Conservation (phyloP, 164 flowering plant genomes). For the Annona cherimola region DNA sequence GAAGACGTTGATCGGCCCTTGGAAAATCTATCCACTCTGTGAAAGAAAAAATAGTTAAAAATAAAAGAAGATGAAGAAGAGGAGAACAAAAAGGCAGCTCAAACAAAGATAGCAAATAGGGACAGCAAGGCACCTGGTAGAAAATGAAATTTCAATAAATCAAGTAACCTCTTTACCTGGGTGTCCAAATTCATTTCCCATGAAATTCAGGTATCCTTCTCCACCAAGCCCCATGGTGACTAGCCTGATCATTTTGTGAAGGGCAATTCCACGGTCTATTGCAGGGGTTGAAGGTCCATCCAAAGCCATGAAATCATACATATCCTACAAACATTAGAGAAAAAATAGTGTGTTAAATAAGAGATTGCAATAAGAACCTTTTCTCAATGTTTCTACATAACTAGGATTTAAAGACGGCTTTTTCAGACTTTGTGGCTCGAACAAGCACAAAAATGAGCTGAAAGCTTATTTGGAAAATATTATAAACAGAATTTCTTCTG, state of each 20-base stretch:
- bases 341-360: background rate
- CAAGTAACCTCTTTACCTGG: slow-evolving; percentile 53
- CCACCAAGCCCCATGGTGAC: slow-evolving; percentile 98
- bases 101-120: slow-evolving; percentile 1
- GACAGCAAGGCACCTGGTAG: background rate
- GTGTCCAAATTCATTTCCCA: slow-evolving; percentile 99
- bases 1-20: slow-evolving; percentile 73
- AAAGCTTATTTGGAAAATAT: too few species aligned
- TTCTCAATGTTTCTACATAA: too few species aligned
- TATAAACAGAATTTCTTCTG: too few species aligned
- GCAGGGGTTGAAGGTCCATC: slow-evolving; percentile 82
- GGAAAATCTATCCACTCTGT: slow-evolving; percentile 99
- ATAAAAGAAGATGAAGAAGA: background rate
- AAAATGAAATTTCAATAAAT: background rate
- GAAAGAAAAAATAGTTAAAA: slow-evolving; percentile 1
- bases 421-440: background rate
- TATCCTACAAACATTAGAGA: slow-evolving; percentile 54
- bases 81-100: background rate
- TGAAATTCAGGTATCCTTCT: slow-evolving; percentile 97
- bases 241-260: slow-evolving; percentile 98
- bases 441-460: background rate
- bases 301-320: slow-evolving; percentile 99
- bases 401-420: background rate
- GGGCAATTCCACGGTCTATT: slow-evolving; percentile 95
- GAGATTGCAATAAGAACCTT: background rate